Base-by-base conservation (phyloP, 2,329 filamentous ascomycete genomes). In the Hymenoscyphus repandus region DNA sequence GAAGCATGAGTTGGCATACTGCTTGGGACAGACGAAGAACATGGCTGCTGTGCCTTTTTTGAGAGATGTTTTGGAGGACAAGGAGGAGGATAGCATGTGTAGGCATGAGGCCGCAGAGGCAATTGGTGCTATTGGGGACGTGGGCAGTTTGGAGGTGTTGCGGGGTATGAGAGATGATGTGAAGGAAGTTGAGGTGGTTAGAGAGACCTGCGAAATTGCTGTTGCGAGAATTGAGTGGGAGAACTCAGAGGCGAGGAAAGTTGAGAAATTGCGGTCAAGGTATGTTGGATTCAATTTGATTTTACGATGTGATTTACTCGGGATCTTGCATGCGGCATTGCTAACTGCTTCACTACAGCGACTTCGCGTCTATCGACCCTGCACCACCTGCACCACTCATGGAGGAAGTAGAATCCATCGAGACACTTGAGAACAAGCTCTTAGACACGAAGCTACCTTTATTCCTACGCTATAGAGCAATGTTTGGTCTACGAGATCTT, bases 1-100 rank as follows among this genome's bases (percentile, higher is more conserved):
- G 42, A 97, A 97, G 74, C 93, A 99, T 70, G 93, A 99, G 69
- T 78, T 99, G 44, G 93, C 93, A 22, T 99, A 99, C 73, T 99
- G 93, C 66, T 79, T 99, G 2, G 93, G 93, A 6, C 93, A 99
- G 72, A 92, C 88, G 1, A 83, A 83, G 51, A 90, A 96, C 66
- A 70, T 77, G 45, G 83, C 83, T 41, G 87, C 91, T 0, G 80
- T 90, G 9, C 78, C 84, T 9, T 85, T 83, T 56, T 75, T 99
- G 59, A 79, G 84, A 51, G 71, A 76, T 11, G 89, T 95, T 12
- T 75, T 97, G 51, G 79, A 86, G 58, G 81, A 97, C 69, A 72
- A 83, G 56, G 67, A 81, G n/a, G 90, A 97, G 70, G 91, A 97
- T 73, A 72, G 87, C 34, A 99, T 99, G 91, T 95, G 90, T 70